phyloP scores from a whole-genome alignment of 1,284 basidiomycete genomes.

The Pseudozyma sp. region DNA sequence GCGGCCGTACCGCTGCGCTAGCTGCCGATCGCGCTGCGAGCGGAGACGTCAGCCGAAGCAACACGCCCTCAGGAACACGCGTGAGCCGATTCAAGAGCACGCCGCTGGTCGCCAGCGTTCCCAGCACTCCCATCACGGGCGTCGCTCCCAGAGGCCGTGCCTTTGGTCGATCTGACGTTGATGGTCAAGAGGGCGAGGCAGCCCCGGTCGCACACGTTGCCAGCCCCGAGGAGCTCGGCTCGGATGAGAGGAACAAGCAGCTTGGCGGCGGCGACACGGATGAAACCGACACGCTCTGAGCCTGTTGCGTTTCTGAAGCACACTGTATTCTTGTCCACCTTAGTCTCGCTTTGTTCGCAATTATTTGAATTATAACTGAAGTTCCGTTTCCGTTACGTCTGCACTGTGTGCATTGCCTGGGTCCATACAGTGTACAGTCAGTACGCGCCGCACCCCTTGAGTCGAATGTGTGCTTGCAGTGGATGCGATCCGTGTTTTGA shows the following conservation, averaged over 20 bases:
- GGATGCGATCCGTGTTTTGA: neutral
- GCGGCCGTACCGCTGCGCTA: constrained; percentile 38
- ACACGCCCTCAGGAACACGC: constrained; percentile 42
- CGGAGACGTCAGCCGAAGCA: constrained; percentile 42
- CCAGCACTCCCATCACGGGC: constrained; percentile 14
- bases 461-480: neutral
- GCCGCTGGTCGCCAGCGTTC: constrained; percentile 32
- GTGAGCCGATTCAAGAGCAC: constrained; percentile 51
- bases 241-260: constrained; percentile 32
- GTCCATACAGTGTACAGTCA: too few species aligned
- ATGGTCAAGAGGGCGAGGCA: constrained; percentile 22
- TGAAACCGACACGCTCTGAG: constrained; percentile 29
- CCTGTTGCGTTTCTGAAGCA: neutral
- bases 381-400: too few species aligned
- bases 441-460: neutral
- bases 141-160: constrained; percentile 16
- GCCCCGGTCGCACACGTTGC: constrained; percentile 13
- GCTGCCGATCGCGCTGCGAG: constrained; percentile 15
- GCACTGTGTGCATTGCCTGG: too few species aligned
- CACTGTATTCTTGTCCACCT: neutral
- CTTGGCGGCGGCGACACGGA: constrained; percentile 29
- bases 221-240: constrained; percentile 33
- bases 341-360: neutral
- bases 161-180: constrained; percentile 28
- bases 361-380: too few species aligned